Base-by-base conservation (phyloP, 768 basidiomycete species). In the Polyporus arcularius region DNA sequence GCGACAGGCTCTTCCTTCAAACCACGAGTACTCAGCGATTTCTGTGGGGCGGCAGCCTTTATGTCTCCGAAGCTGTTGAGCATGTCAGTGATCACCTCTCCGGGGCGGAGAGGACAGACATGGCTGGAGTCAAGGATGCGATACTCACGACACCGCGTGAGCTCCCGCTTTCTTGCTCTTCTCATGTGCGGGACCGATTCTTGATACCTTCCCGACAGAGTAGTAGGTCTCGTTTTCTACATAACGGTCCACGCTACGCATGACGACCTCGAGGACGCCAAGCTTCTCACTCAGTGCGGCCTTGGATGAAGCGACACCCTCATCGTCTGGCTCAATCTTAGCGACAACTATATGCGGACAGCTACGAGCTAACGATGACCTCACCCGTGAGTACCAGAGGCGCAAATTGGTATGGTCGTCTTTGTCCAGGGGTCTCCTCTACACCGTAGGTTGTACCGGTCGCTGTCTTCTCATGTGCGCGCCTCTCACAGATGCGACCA, bases 101-200 rank as follows among this genome's bases (percentile, higher is more conserved):
- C 4, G 6, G n/a, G n/a, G 14, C 38, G 4, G 26, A n/a, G 49
- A 26, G 21, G 21, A 26, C 21, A 26, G 21, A 26, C 21, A 26
- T 26, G 21, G 21, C 21, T 26, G 21, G 1, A 26, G 21, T 26
- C 21, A 26, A 41, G 28, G n/a, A 21, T 14, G 5, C 16, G 43
- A 4, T 26, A 18, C 63, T 48, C 31, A 65, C 64, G 53, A 47
- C 9, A 62, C 54, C 32, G 56, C 38, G 30, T 65, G 64, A 16
- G 45, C 49, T 10, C 64, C 60, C 1, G 64, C 60, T 49, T 65
- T 65, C 57, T 65, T 65, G 31, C 64, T 65, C 18, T 40, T 54
- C 55, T 65, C 64, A 45, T 65, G 64, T 4, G 62, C 32, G 0
- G 46, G 43, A 2, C 52, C 57, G 16, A 58, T 41, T 15, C 35